A percentile compares a stretch with the other conserved stretches of the same genome.
These are phyloP conservation scores for Cladosporium velox DNA, from an alignment of 2,329 filamentous ascomycete species.

Conservation along the genomic window DNA sequence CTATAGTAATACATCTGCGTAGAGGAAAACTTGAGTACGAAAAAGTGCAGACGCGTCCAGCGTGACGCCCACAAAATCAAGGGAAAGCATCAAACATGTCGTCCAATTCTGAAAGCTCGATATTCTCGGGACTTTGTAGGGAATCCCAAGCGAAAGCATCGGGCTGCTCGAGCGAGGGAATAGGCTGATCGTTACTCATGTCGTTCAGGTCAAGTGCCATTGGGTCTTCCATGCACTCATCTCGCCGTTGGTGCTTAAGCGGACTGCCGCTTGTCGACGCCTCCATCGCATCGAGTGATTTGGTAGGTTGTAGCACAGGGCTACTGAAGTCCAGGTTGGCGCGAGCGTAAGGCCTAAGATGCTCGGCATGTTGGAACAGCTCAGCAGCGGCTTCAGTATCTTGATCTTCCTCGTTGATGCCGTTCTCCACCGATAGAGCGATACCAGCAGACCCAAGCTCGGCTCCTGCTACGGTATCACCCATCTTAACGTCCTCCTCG, in stretches of 20 bases:
- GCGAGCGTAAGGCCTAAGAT: slow-evolving; percentile 52
- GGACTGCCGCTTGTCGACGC: background rate
- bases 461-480: slow-evolving; percentile 33
- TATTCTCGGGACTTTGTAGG: slow-evolving; percentile 74
- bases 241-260: slow-evolving; percentile 29
- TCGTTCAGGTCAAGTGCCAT: slow-evolving; percentile 15
- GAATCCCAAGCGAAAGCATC: slow-evolving; percentile 35
- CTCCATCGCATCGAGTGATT: background rate
- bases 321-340: slow-evolving; percentile 48
- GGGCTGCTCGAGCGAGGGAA: background rate
- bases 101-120: slow-evolving; percentile 92
- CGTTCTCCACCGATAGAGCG: slow-evolving; percentile 39
- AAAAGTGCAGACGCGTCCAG: background rate
- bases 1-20: slow-evolving; percentile 14
- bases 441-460: slow-evolving; percentile 37
- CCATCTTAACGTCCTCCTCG: slow-evolving; percentile 42
- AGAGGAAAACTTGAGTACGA: background rate
- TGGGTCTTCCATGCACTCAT: slow-evolving; percentile 32
- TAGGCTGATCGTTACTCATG: background rate
- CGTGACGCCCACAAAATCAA: slow-evolving; percentile 26
- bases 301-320: slow-evolving; percentile 41
- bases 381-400: slow-evolving; percentile 52
- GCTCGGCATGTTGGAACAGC: slow-evolving; percentile 50
- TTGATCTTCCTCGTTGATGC: slow-evolving; percentile 50
- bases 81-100: slow-evolving; percentile 67